Evolutionary conservation across 441 rosid genomes (phyloP).

Genomic region (Croton laevigatus): DNA sequence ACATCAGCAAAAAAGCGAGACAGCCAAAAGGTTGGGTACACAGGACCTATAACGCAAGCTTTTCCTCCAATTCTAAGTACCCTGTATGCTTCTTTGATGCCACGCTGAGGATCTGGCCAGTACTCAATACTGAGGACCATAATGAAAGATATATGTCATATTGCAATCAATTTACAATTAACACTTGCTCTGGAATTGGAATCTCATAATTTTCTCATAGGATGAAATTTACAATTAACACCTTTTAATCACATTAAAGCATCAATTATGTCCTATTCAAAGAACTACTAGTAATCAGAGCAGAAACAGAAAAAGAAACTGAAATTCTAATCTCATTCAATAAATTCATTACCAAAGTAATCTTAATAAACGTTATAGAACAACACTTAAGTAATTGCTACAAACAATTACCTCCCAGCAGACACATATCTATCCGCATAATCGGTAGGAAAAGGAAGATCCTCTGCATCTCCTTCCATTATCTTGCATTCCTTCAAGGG

Average conservation of each 20-base stretch:
- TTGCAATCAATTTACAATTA: background rate
- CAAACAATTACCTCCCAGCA: conserved; percentile 44
- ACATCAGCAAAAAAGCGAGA: conserved; percentile 91
- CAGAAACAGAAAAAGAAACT: too few relatives aligned
- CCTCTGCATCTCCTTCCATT: conserved; percentile 56
- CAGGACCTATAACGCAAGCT: conserved; percentile 90
- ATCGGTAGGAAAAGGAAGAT: conserved; percentile 47
- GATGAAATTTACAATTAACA: too few relatives aligned
- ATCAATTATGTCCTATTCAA: too few relatives aligned
- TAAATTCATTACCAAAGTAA: background rate
- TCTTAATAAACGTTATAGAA: background rate
- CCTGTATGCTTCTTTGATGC: conserved; percentile 91
- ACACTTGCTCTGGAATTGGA: background rate
- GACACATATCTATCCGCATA: conserved; percentile 50
- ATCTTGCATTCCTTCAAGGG: conserved; percentile 52
- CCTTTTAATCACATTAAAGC: too few relatives aligned
- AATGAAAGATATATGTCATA: background rate
- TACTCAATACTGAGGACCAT: conserved; percentile 70
- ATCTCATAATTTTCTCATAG: background rate
- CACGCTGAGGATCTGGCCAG: conserved; percentile 97
- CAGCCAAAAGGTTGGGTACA: conserved; percentile 88
- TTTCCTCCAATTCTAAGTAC: conserved; percentile 86
- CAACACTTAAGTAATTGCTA: background rate
- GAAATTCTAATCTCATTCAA: too few relatives aligned
- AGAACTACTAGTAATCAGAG: too few relatives aligned